Base-by-base conservation (phyloP, 2,329 filamentous ascomycete genomes). In the Didymella exigua region DNA sequence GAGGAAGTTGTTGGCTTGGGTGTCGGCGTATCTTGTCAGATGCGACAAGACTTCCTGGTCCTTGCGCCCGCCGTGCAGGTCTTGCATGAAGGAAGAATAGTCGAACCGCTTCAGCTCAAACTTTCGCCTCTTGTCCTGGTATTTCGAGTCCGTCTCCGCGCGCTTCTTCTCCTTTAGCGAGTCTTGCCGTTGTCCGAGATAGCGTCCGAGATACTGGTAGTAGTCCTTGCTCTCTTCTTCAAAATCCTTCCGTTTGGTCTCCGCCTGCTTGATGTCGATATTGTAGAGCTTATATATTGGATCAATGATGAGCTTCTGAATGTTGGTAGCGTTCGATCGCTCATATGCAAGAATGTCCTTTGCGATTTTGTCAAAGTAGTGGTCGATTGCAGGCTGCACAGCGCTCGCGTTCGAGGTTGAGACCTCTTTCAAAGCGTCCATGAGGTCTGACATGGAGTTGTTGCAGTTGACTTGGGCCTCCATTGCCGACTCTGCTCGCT, bases 141-240 rank as follows among this genome's bases (percentile, higher is more conserved):
- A 99, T 72, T 99, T 99, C 27, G 90, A 89, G 74, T 99, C 95
- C 66, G 92, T 97, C 67, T 97, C 92, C 34, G 86, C 90, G 59
- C 95, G 87, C 77, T 98, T 98, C 83, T 99, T 99, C 74, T 96
- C 90, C 77, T 98, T 99, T 67, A 96, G 82, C 7, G 93, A 96
- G 75, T 99, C 95, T 72, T 96, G 92, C 37, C 93, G 86, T 74
- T 98, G 93, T 27, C 95, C 95, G n/a, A 99, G 85, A 76, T 99
- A 99, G 41, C 92, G 87, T 59, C 92, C 90, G 45, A 98, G 90
- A 72, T 96, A 99, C 59, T 89, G 88, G 76, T 99, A 99, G 77
- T 96, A 99, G 73, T 99, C 95, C 74, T 96, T 95, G 79, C 93
- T 98, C 74, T 99, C 95, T 69, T 99, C 95, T 61, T 99, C 95